Evolutionary conservation across 179 eudicot species (phyloP).

Genomic region (Sideroxylon spinosum): DNA sequence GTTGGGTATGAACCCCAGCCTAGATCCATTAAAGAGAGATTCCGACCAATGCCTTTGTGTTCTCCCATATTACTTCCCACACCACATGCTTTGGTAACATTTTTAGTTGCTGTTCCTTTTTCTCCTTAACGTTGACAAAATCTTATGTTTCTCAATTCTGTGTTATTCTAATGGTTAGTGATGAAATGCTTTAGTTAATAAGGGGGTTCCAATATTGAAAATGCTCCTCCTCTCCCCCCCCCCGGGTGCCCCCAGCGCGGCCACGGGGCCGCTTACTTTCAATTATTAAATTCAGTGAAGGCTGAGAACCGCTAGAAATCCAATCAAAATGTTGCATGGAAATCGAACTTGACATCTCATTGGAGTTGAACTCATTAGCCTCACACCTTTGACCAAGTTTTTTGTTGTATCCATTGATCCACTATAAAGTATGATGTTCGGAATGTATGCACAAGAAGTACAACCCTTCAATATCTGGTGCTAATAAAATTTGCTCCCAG

Average conservation of each 20-base stretch:
- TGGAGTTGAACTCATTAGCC: no score
- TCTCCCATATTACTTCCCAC: constrained; percentile 87
- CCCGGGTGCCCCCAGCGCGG: no score
- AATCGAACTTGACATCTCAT: no score
- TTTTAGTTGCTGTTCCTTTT: neutral
- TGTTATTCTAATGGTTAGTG: neutral
- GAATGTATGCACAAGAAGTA: neutral
- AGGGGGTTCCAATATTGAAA: neutral
- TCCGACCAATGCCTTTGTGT: constrained; percentile 90
- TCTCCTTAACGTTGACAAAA: neutral
- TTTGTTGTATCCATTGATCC: no score
- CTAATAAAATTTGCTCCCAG: neutral
- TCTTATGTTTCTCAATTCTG: neutral
- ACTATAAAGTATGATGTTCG: neutral
- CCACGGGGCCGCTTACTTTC: no score
- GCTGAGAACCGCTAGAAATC: no score
- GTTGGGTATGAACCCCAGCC: constrained; percentile 19
- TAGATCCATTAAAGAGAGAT: constrained; percentile 68
- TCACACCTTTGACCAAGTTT: no score
- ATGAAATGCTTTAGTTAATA: neutral
- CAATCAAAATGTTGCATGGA: no score
- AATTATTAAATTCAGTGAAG: no score
- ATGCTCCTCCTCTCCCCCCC: neutral
- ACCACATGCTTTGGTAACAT: constrained; percentile 82
- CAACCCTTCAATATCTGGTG: no score